phyloP scores from a whole-genome alignment of 2,329 filamentous ascomycete species.

The Blastomyces emzantsi region DNA sequence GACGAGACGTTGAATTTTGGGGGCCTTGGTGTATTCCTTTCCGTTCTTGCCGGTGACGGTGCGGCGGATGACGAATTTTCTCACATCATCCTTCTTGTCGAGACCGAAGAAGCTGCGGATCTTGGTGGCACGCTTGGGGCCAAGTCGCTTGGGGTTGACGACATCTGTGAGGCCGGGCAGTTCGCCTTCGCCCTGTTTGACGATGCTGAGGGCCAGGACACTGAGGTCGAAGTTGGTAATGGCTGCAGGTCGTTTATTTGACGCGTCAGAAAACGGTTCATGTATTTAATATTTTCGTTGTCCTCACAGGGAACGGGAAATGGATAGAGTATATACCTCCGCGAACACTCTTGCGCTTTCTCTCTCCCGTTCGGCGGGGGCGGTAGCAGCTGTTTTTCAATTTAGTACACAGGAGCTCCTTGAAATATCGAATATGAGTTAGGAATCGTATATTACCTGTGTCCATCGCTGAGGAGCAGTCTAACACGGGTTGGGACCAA shows the following conservation, averaged over 20 bases:
- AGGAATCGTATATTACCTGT: slow-evolving; percentile 45
- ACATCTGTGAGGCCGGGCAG: slow-evolving; percentile 95
- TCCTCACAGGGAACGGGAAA: not conserved
- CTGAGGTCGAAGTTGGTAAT: slow-evolving; percentile 95
- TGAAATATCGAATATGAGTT: not conserved
- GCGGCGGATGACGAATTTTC: slow-evolving; percentile 99
- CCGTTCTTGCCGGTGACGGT: slow-evolving; percentile 94
- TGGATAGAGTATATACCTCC: slow-evolving; percentile 44
- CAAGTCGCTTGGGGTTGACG: slow-evolving; percentile 98
- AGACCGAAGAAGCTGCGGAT: slow-evolving; percentile 99
- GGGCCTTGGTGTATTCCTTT: slow-evolving; percentile 98
- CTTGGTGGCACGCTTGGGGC: slow-evolving; percentile 99
- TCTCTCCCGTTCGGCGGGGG: slow-evolving; percentile 92
- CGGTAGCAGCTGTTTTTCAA: slow-evolving; percentile 69
- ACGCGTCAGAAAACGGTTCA: slow-evolving; percentile 5
- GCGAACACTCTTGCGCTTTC: slow-evolving; percentile 98
- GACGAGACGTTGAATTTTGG: slow-evolving; percentile 99
- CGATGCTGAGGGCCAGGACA: slow-evolving; percentile 85
- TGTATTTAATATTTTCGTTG: not conserved
- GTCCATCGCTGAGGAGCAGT: slow-evolving; percentile 88
- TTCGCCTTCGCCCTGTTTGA: slow-evolving; percentile 95
- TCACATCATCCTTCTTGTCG: slow-evolving; percentile 99
- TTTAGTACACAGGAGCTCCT: slow-evolving; percentile 9
- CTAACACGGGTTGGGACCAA: slow-evolving; percentile 97
- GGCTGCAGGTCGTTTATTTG: slow-evolving; percentile 44